Evolutionary conservation across 2,329 filamentous ascomycete species (phyloP).

Genomic region (Fusarium piperis): DNA sequence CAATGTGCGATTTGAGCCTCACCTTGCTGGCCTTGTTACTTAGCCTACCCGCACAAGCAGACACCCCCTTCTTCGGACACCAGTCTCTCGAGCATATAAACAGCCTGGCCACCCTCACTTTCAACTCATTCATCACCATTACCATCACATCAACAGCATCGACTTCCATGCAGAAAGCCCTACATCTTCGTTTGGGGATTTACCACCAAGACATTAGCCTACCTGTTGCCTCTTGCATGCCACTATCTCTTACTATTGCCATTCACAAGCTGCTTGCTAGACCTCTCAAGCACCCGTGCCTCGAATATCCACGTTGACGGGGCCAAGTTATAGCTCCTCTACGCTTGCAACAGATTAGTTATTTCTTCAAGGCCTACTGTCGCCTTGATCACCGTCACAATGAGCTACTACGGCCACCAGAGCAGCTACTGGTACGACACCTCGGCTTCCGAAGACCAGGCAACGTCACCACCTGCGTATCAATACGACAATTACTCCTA

Average conservation of each 20-base stretch:
- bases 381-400: background rate
- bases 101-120: slow-evolving; percentile 2
- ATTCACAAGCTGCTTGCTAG: slow-evolving; percentile 13
- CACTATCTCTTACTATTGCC: background rate
- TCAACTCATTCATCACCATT: background rate
- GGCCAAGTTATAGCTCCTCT: background rate
- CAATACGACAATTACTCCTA: slow-evolving; percentile 37
- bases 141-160: slow-evolving; percentile 9
- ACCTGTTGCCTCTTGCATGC: slow-evolving; percentile 25
- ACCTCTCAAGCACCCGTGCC: slow-evolving; percentile 25
- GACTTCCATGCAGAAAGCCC: slow-evolving; percentile 26
- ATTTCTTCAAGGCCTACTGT: background rate
- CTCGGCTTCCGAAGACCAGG: slow-evolving; percentile 33
- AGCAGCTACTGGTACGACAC: slow-evolving; percentile 17
- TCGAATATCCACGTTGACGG: slow-evolving; percentile 3
- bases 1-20: slow-evolving; percentile 45
- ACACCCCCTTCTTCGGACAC: slow-evolving; percentile 1
- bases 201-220: slow-evolving; percentile 31
- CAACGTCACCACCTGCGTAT: slow-evolving; percentile 29
- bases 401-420: slow-evolving; percentile 31
- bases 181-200: slow-evolving; percentile 19
- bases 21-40: slow-evolving; percentile 23
- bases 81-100: slow-evolving; percentile 27
- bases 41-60: background rate
- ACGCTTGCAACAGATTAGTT: background rate